Evolutionary conservation across 306 rosid genomes (phyloP), one percentile per base, ranked within the genome.

Genomic region (Sphenostylis stenocarpa): DNA sequence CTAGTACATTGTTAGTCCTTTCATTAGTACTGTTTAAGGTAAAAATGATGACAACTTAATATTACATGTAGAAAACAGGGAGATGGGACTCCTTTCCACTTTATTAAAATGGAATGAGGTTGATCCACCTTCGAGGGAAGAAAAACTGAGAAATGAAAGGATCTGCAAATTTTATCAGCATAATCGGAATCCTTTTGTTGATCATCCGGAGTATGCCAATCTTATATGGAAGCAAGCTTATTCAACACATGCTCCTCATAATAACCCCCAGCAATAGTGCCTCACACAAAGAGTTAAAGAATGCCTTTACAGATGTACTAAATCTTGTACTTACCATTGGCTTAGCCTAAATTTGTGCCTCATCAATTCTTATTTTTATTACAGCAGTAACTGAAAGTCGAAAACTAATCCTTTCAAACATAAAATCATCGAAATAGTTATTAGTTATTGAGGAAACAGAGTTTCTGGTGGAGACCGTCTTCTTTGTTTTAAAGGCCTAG

Each of bases 121-220:
- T 8, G 94, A 91, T 80, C 94, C 96, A n/a, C 90, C 96, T 67
- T 91, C 96, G 5, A 89, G 90, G 84, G 92, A 86, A 29, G 94
- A 91, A 85, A 87, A 83, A 76, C 51, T 89, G 77, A 86, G 96
- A 81, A 87, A 89, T 84, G 94, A 89, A 34, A 89, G 96, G 82
- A 84, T 87, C 65, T 91, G 94, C 90, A 86, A 86, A 85, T 9
- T 81, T 41, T 91, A 89, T 83, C 94, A 91, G 80, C 92, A 89
- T 62, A 91, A 91, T 77, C 82, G 92, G 58, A 89, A 89, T 81
- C 94, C 94, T 29, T 91, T 89, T 86, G 87, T 91, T 36, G 96
- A 89, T 75, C 86, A 91, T 80, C 92, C 90, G 0, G 92, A 84
- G 63, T 89, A 84, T 70, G 96, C 87, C 52, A 70, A 76, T 77